Conservation (phyloP, 2,329 filamentous ascomycete species). For the Alternaria angustiovoidea region DNA sequence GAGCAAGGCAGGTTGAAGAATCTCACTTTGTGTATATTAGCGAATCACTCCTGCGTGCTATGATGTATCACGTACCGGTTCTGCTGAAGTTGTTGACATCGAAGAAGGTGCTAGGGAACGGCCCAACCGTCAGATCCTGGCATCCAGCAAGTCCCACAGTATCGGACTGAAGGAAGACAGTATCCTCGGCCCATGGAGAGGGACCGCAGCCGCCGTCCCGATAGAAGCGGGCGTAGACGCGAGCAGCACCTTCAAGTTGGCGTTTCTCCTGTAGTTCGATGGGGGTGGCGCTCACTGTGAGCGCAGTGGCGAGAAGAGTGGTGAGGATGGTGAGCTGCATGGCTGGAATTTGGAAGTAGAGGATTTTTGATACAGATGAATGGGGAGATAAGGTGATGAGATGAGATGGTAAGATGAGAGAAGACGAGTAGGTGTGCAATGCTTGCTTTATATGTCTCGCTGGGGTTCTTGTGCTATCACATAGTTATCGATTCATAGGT, state of each 20-base stretch:
- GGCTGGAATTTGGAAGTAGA: neutral
- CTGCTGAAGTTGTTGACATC: slow-evolving; percentile 15
- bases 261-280: slow-evolving; percentile 7
- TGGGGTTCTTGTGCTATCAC: neutral
- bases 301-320: slow-evolving; percentile 8
- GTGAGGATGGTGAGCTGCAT: slow-evolving; percentile 14
- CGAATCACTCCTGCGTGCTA: neutral
- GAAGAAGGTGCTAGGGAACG: slow-evolving; percentile 15
- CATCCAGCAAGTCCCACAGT: slow-evolving; percentile 10
- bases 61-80: slow-evolving; percentile 1
- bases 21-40: slow-evolving; percentile 1
- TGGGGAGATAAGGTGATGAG: neutral
- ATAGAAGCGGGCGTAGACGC: slow-evolving; percentile 21
- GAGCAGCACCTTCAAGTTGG: slow-evolving; percentile 10
- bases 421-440: neutral
- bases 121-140: slow-evolving; percentile 14
- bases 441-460: neutral
- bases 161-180: slow-evolving; percentile 14
- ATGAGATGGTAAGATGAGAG: neutral
- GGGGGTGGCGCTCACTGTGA: slow-evolving; percentile 10
- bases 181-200: slow-evolving; percentile 15
- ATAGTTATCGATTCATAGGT: neutral
- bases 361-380: neutral
- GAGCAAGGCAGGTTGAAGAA: slow-evolving; percentile 17
- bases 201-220: slow-evolving; percentile 11